Percentiles rank a stretch among this genome's conserved stretches.
Conservation (phyloP, 1,139 yeast genomes). For the Starmera stellimalicola region DNA sequence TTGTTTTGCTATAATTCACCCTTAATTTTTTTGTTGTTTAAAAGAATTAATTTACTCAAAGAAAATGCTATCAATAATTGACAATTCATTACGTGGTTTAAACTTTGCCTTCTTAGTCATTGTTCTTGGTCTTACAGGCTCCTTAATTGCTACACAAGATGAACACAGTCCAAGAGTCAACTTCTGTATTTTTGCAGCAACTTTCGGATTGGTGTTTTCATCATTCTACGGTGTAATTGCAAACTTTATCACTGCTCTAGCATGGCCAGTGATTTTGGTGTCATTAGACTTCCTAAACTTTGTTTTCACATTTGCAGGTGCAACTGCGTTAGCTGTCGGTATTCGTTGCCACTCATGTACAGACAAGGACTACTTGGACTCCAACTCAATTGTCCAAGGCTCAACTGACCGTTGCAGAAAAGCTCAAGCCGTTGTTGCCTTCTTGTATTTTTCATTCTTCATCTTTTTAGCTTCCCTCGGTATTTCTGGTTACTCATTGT, state of each 20-base stretch:
- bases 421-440: constrained; percentile 87
- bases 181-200: constrained; percentile 79
- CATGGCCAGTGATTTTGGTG: constrained; percentile 77
- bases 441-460: constrained; percentile 80
- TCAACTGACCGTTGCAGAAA: constrained; percentile 80
- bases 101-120: constrained; percentile 71
- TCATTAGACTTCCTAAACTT: constrained; percentile 76
- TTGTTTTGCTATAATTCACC: too few species aligned
- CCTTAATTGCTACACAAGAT: constrained; percentile 63
- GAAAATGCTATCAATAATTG: constrained; percentile 36
- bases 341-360: constrained; percentile 79
- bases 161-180: constrained; percentile 73
- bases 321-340: constrained; percentile 87
- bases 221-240: constrained; percentile 74
- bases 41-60: too few species aligned
- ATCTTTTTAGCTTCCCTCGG: constrained; percentile 61
- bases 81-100: constrained; percentile 60
- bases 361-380: constrained; percentile 52
- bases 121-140: constrained; percentile 77
- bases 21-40: too few species aligned
- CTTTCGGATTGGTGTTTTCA: constrained; percentile 76
- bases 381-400: constrained; percentile 69
- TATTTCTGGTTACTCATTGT: constrained; percentile 48
- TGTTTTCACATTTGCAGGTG: constrained; percentile 90
- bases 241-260: constrained; percentile 66